phyloP scores from a whole-genome alignment of 106 monocot species.

The Narthecium ossifragum region DNA sequence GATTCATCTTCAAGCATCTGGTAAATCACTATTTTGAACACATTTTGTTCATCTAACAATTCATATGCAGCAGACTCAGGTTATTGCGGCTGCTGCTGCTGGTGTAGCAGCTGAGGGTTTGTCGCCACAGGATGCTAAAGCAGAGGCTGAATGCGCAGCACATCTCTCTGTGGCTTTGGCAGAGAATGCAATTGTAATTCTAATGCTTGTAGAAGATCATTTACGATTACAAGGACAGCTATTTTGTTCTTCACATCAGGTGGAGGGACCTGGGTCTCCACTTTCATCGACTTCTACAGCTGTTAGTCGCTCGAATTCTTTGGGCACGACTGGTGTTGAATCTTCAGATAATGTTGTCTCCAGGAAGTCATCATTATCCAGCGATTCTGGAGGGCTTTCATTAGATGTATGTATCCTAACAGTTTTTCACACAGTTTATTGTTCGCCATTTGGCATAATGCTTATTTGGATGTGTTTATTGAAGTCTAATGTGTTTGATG shows the following conservation, averaged over 20 bases:
- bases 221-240: slow-evolving; percentile 75
- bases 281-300: slow-evolving; percentile 23
- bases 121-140: slow-evolving; percentile 77
- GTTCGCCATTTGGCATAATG: too few species aligned
- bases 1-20: background rate
- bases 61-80: slow-evolving; percentile 80
- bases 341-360: slow-evolving; percentile 30
- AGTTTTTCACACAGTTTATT: too few species aligned
- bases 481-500: too few species aligned
- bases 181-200: slow-evolving; percentile 91
- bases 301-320: slow-evolving; percentile 44
- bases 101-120: slow-evolving; percentile 89
- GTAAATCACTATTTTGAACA: background rate
- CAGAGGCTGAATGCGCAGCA: slow-evolving; percentile 82
- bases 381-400: slow-evolving; percentile 71
- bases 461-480: too few species aligned
- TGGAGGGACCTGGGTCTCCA: slow-evolving; percentile 31
- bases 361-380: slow-evolving; percentile 46
- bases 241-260: slow-evolving; percentile 30
- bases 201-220: slow-evolving; percentile 99
- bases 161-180: slow-evolving; percentile 90
- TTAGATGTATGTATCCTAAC: slow-evolving; percentile 69
- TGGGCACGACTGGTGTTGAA: slow-evolving; percentile 35
- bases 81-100: slow-evolving; percentile 97
- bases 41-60: too few species aligned